Evolutionary conservation across 2,329 filamentous ascomycete species (phyloP), one percentile per base, ranked within the genome.

Genomic region (Epichloe elymi): DNA sequence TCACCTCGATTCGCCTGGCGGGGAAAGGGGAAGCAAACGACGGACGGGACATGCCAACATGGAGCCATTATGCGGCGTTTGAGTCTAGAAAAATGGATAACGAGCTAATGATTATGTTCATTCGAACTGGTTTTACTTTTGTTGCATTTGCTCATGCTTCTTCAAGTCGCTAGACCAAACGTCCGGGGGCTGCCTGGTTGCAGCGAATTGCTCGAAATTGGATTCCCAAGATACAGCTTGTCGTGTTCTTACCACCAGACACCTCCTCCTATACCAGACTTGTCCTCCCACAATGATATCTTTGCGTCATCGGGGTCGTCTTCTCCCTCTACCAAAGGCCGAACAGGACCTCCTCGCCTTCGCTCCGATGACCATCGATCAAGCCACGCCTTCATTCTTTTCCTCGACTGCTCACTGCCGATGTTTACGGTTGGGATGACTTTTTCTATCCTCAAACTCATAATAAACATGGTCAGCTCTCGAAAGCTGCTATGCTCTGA

Each of bases 401-500:
- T 72, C 47, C 80, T 66, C 3, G 73, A 71, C 50, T 69, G 65
- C 53, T 81, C 79, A 60, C 74, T 82, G 2, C 79, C 80, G 1
- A 84, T 77, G 52, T 98, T 97, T 3, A 98, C 93, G 0, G 93
- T 98, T 0, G 93, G 93, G 15, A 98, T 85, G 6, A 98, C 79
- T 67, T 84, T 87, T 56, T 91, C 89, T 57, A 98, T 94, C 51
- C 86, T 73, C 65, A 98, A 65, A 19, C 84, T 80, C 74, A 93
- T 93, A 58, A 91, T 80, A 63, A 98, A 98, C 78, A 97, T 84
- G 0, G 88, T 91, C 63, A 98, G 68, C 71, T 98, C 93, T 40
- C 91, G 77, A 63, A 98, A 98, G 55, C 87, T 94, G 65, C 86
- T 93, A 65, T 98, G 93, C 70, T 98, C 93, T 48, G 85, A 90